A percentile compares a stretch with the other conserved stretches of the same genome.
phyloP scores from a whole-genome alignment of 2,329 filamentous ascomycete genomes.

The Colletotrichum melonis region DNA sequence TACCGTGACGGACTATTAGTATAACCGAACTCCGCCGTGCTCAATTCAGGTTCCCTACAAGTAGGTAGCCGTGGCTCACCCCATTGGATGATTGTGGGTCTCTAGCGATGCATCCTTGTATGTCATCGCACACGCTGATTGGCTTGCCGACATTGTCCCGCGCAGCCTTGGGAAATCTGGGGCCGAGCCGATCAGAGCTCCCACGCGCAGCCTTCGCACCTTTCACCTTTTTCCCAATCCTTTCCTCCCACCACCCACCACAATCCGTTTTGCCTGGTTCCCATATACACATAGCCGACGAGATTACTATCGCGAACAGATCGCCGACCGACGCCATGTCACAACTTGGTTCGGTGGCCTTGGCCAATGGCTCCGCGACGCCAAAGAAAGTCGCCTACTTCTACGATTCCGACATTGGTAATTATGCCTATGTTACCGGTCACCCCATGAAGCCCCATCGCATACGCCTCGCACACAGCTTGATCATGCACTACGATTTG shows the following conservation, averaged over 20 bases:
- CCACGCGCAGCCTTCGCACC: constrained; percentile 30
- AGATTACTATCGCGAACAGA: not conserved
- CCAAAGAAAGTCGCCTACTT: constrained; percentile 95
- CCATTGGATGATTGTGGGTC: not conserved
- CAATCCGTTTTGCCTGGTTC: not conserved
- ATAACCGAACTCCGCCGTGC: too few relatives aligned
- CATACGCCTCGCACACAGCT: constrained; percentile 91
- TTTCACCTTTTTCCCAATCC: constrained; percentile 30
- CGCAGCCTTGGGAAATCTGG: constrained; percentile 37
- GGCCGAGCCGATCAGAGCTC: constrained; percentile 35
- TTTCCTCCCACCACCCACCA: constrained; percentile 17
- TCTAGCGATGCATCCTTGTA: not conserved
- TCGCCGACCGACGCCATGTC: constrained; percentile 33
- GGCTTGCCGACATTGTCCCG: constrained; percentile 3
- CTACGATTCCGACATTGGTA: constrained; percentile 97
- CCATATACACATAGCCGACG: not conserved
- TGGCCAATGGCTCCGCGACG: constrained; percentile 54
- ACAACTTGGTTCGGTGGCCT: constrained; percentile 56
- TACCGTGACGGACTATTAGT: too few relatives aligned
- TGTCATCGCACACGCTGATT: constrained; percentile 2
- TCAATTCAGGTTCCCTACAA: too few relatives aligned
- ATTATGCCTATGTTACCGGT: constrained; percentile 95
- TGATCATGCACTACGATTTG: constrained; percentile 95
- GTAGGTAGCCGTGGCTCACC: too few relatives aligned
- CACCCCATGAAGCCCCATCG: constrained; percentile 99